phyloP scores from a whole-genome alignment of 805 yeast genomes.

The Saccharomycopsis lassenensis region DNA sequence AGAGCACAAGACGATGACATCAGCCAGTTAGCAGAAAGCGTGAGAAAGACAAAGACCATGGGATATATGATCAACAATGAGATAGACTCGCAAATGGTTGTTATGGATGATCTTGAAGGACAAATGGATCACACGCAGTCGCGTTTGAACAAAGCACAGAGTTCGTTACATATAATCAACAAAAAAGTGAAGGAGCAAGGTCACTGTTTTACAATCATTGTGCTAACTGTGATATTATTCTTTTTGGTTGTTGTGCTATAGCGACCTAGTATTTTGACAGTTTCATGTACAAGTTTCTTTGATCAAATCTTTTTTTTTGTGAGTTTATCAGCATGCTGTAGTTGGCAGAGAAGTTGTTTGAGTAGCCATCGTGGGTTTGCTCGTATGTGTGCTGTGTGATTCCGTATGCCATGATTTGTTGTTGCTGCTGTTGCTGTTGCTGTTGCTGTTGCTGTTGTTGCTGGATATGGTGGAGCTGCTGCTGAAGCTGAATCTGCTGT shows the following conservation, averaged over 20 bases:
- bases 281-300: too few relatives aligned
- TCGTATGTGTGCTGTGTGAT: not conserved
- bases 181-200: constrained; percentile 35
- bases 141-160: constrained; percentile 31
- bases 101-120: constrained; percentile 39
- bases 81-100: constrained; percentile 35
- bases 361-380: not conserved
- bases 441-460: constrained; percentile 1
- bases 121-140: constrained; percentile 34
- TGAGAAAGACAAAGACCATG: constrained; percentile 33
- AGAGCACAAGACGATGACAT: constrained; percentile 36
- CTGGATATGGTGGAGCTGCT: constrained; percentile 5
- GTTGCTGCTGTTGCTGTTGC: constrained; percentile 2
- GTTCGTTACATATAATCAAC: constrained; percentile 29
- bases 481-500: constrained; percentile 1
- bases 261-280: too few relatives aligned
- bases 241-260: constrained; percentile 32
- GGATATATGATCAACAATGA: constrained; percentile 39
- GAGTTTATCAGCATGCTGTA: not conserved
- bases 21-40: constrained; percentile 30
- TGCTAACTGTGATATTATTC: constrained; percentile 33
- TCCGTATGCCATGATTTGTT: constrained; percentile 2
- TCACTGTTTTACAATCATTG: constrained; percentile 37
- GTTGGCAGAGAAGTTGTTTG: not conserved
- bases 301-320: not conserved